phyloP scores from a whole-genome alignment of 768 basidiomycete genomes.

The Hysterangium stoloniferum region DNA sequence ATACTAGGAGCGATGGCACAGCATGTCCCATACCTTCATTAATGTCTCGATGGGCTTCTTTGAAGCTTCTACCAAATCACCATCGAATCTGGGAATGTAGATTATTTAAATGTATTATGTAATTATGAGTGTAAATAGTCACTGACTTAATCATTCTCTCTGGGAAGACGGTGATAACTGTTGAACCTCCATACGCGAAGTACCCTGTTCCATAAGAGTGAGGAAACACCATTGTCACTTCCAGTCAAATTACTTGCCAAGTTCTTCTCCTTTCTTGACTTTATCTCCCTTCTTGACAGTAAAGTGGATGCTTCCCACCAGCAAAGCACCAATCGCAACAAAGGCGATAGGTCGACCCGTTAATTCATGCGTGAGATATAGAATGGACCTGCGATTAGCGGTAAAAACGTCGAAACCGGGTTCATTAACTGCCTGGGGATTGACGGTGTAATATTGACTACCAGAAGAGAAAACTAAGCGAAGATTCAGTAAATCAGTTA shows the following conservation, averaged over 20 bases:
- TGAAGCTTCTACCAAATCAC: slow-evolving; percentile 53
- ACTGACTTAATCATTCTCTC: slow-evolving; percentile 39
- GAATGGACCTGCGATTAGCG: slow-evolving; percentile 50
- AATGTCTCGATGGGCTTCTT: slow-evolving; percentile 52
- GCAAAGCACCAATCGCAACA: slow-evolving; percentile 73
- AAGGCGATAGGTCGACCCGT: slow-evolving; percentile 50
- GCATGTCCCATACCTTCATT: slow-evolving; percentile 39
- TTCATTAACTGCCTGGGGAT: slow-evolving; percentile 73
- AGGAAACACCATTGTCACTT: background rate
- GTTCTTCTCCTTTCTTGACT: slow-evolving; percentile 58
- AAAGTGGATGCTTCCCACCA: slow-evolving; percentile 71
- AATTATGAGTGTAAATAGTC: slow-evolving; percentile 17
- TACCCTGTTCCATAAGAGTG: slow-evolving; percentile 28
- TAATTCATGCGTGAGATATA: slow-evolving; percentile 40
- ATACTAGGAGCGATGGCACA: background rate
- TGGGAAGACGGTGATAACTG: slow-evolving; percentile 54
- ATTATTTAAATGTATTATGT: background rate
- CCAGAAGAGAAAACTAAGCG: background rate
- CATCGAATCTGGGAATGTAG: slow-evolving; percentile 39
- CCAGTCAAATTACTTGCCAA: slow-evolving; percentile 28
- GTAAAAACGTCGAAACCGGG: slow-evolving; percentile 56
- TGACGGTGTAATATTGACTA: slow-evolving; percentile 35
- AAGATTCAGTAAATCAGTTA: slow-evolving; percentile 18
- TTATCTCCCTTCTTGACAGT: slow-evolving; percentile 43
- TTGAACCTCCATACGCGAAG: slow-evolving; percentile 76